Base-by-base conservation (phyloP, 1,139 yeast species). In the Meyerozyma sp. region DNA sequence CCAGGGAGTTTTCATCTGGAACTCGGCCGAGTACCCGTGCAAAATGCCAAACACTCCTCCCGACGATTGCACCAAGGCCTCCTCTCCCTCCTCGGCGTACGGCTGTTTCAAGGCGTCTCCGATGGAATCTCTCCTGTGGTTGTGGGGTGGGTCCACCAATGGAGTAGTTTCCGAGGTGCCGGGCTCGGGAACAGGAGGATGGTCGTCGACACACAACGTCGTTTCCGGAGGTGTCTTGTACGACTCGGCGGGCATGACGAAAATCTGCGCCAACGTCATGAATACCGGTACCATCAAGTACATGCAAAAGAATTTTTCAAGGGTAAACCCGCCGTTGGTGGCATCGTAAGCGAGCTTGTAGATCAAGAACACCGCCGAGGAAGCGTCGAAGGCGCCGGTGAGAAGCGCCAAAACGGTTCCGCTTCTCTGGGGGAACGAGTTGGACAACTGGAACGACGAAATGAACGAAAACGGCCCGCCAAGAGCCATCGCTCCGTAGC, bases 401-500 rank as follows among this genome's bases (percentile, higher is more conserved):
- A 87, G 65, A 14, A 83, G 58, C 0, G 94, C 93, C 52, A 87
- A 62, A 39, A 85, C 72, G 42, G 83, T 68, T 2, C 95, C 95
- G 4, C 90, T 81, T 54, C 74, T 75, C 43, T 73, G 72, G 3
- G 94, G 94, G 65, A 84, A 82, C 14, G 84, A 70, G 56, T 82
- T 84, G 4, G 93, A 83, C 54, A 85, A 66, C 54, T 86, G 94
- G 71, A 86, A 82, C 42, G 86, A 76, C n/a, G 91, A 81, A 45
- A 87, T 84, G 57, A 83, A 85, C 16, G 84, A 84, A 61, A 86
- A 86, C 7, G 95, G 95, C 1, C 95, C 94, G 5, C 93, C 91
- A 42, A 83, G 63, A 0, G 94, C 93, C 36, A 87, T 62, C n/a
- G 79, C 57, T 2, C 81, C 67, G 58, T 82, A 85, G 0, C 95